Percentiles rank a stretch among this genome's conserved stretches.
phyloP scores from a whole-genome alignment of 768 basidiomycete species.

The Boletus insuetus region DNA sequence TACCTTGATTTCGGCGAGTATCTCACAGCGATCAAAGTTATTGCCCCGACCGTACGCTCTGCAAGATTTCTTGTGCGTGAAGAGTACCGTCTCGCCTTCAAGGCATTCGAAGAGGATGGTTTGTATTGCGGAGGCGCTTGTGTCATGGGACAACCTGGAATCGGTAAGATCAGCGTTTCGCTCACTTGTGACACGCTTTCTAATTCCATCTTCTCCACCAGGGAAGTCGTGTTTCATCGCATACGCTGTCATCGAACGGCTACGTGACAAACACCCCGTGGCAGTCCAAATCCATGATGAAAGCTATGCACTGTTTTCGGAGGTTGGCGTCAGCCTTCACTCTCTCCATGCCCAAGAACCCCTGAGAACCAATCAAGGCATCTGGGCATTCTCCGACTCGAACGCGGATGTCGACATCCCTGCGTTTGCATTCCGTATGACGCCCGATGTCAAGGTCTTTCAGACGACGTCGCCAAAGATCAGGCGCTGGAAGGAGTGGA shows the following conservation, averaged over 20 bases:
- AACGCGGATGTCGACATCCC: neutral
- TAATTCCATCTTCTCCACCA: neutral
- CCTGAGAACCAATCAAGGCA: neutral
- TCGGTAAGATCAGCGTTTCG: slow-evolving; percentile 1
- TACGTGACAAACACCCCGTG: neutral
- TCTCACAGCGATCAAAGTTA: neutral
- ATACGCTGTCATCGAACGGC: slow-evolving; percentile 3
- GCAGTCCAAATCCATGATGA: slow-evolving; percentile 1
- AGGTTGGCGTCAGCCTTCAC: neutral
- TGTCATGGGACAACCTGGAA: slow-evolving; percentile 4
- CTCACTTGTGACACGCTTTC: neutral
- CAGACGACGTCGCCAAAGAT: slow-evolving; percentile 1
- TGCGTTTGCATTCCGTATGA: neutral
- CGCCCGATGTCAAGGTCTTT: neutral
- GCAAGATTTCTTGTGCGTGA: neutral
- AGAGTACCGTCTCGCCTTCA: slow-evolving; percentile 1
- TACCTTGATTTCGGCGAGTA: slow-evolving; percentile 3
- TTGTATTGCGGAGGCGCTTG: neutral
- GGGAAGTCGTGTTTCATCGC: slow-evolving; percentile 10
- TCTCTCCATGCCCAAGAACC: neutral
- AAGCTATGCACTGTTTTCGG: neutral
- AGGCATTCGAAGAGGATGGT: neutral
- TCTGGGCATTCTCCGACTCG: slow-evolving; percentile 6
- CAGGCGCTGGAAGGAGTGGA: slow-evolving; percentile 5
- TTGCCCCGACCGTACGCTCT: neutral